Percentiles rank a stretch among this genome's conserved stretches.
Evolutionary conservation across 2,329 filamentous ascomycete species (phyloP).

Genomic region (Colletotrichum falcatum): DNA sequence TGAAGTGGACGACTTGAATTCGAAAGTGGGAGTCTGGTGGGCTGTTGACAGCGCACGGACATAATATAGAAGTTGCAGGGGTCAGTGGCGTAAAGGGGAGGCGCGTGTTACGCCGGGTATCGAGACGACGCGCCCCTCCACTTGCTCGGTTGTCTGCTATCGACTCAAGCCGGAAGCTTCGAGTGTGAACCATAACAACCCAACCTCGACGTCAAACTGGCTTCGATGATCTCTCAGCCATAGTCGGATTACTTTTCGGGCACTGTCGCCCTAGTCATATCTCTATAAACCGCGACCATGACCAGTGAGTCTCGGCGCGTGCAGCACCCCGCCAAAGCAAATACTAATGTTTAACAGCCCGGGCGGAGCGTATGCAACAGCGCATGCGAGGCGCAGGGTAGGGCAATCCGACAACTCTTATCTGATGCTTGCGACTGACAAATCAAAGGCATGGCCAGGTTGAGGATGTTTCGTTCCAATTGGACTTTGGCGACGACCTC

Average conservation of each 20-base stretch:
- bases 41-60: conserved; percentile 4
- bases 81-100: conserved; percentile 3
- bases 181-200: not conserved
- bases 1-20: not conserved
- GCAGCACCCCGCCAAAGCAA: conserved; percentile 15
- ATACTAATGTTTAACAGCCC: conserved; percentile 53
- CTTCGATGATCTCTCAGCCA: conserved; percentile 2
- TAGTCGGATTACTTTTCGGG: not conserved
- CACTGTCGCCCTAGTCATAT: not conserved
- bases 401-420: conserved; percentile 44
- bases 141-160: not conserved
- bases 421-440: conserved; percentile 31
- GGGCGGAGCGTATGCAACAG: conserved; percentile 72
- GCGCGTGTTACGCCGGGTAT: conserved; percentile 2
- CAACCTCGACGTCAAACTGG: not conserved
- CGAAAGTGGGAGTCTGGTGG: not conserved
- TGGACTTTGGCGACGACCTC: conserved; percentile 52
- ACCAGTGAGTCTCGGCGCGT: conserved; percentile 47
- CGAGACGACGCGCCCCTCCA: conserved; percentile 37
- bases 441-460: conserved; percentile 64
- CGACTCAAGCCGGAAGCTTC: not conserved
- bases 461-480: conserved; percentile 70
- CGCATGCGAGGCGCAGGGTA: conserved; percentile 75
- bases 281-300: conserved; percentile 45
- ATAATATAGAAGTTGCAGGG: not conserved